Evolutionary conservation across 495 filamentous ascomycete species (phyloP), one percentile per base, ranked within the genome.

Genomic region (Talaromyces wortmannii): DNA sequence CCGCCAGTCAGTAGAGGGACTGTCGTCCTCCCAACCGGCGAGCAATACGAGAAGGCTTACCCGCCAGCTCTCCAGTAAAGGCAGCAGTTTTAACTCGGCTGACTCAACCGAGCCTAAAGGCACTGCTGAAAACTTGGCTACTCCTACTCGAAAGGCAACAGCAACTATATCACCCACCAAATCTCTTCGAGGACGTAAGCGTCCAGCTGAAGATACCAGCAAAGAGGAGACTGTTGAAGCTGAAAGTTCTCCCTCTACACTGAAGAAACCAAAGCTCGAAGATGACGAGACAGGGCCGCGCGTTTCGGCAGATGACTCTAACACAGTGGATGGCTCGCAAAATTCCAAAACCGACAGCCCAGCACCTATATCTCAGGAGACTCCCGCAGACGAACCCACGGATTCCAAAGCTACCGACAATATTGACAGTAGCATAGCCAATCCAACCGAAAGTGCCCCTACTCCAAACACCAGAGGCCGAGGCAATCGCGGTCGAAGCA

Each of bases 221-320:
- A 15, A 29, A 36, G 42, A 32, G 8, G 17, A 17, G 7, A 17
- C 15, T 7, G 7, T 7, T n/a, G 44, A 10, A 6, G 44, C 7
- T 15, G 6, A n/a, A 16, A 31, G 16, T 17, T 30, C 29, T 10
- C 17, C 13, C 16, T 29, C 32, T 10, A 3, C 10, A 12, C n/a
- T 42, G 16, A 53, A 53, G 52, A 45, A 53, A 8, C 11, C 16
- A 29, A 53, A 53, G 31, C 17, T 31, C 32, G 52, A 53, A 30
- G 50, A 53, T 31, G 47, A 50, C 15, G 30, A 31, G 11, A 3
- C 12, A 50, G 12, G 5, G 16, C 15, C 11, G 7, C 10, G 1
- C 11, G 16, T 30, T 50, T 50, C 47, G 7, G 15, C 7, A 17
- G 23, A 7, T 12, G 31, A 42, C 10, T 42, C 17, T 31, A 43